A percentile compares a stretch with the other conserved stretches of the same genome.
Conservation (phyloP, 768 basidiomycete species). For the Hortiboletus campestris region DNA sequence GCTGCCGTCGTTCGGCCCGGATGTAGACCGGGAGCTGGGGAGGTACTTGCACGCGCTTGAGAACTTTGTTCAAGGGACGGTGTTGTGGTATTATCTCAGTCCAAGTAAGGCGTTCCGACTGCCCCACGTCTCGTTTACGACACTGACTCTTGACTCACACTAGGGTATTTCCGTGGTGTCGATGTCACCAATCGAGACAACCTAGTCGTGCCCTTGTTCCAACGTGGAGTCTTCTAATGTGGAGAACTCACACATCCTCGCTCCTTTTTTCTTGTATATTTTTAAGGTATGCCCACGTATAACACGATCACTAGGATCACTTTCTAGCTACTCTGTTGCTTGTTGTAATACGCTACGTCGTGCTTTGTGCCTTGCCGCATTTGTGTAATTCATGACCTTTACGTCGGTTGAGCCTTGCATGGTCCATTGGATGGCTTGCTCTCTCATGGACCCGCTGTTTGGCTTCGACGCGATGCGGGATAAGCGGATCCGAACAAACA, state of each 20-base stretch:
- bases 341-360: constrained; percentile 17
- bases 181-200: constrained; percentile 32
- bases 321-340: neutral
- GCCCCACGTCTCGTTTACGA: neutral
- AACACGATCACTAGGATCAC: constrained; percentile 15
- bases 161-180: constrained; percentile 35
- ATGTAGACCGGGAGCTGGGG: constrained; percentile 34
- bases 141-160: constrained; percentile 9
- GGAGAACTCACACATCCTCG: neutral
- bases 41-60: constrained; percentile 36
- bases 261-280: constrained; percentile 15
- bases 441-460: neutral
- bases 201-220: constrained; percentile 31
- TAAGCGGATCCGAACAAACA: neutral
- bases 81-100: constrained; percentile 41
- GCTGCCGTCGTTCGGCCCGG: constrained; percentile 35
- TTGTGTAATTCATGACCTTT: constrained; percentile 4
- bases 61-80: constrained; percentile 39
- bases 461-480: neutral
- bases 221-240: constrained; percentile 23
- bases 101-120: constrained; percentile 29
- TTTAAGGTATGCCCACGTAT: constrained; percentile 16
- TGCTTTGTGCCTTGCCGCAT: neutral
- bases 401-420: neutral
- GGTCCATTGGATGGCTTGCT: neutral